phyloP scores from a whole-genome alignment of 176 grass and related monocot species.

The Echinochloa phyllopogon region DNA sequence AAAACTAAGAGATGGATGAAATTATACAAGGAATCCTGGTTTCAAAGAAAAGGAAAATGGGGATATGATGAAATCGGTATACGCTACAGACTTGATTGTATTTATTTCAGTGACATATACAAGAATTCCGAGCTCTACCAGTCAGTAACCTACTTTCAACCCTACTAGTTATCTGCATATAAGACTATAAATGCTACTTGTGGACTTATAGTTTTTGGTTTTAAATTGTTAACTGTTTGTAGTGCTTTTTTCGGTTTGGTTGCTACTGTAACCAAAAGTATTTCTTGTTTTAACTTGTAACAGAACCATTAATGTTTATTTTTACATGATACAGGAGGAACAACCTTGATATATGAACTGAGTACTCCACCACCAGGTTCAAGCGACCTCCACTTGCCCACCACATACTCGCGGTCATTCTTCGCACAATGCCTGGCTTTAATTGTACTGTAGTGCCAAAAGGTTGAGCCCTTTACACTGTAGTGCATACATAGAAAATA shows the following conservation, averaged over 20 bases:
- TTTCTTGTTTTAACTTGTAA: background rate
- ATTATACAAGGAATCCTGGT: too few species aligned
- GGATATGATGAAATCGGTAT: too few species aligned
- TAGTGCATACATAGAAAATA: background rate
- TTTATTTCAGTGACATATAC: conserved; percentile 35
- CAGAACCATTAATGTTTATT: background rate
- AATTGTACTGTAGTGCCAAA: too few species aligned
- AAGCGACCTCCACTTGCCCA: background rate
- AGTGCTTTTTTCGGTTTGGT: background rate
- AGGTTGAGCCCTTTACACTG: background rate
- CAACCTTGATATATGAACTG: conserved; percentile 13
- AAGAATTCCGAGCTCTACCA: conserved; percentile 29
- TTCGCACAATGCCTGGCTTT: conserved; percentile 6
- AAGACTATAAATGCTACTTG: background rate
- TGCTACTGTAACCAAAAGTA: background rate
- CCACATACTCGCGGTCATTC: background rate
- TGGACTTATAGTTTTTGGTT: background rate
- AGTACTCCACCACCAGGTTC: background rate
- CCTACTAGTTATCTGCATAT: background rate
- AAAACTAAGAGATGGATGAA: too few species aligned
- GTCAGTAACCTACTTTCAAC: conserved; percentile 1
- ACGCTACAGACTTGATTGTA: too few species aligned
- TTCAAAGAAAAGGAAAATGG: too few species aligned
- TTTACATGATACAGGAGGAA: conserved; percentile 17
- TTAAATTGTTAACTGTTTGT: background rate